These are phyloP conservation scores for Leishmania mexicana DNA, from an alignment of 208 protist genomes.

Conservation along the genomic window DNA sequence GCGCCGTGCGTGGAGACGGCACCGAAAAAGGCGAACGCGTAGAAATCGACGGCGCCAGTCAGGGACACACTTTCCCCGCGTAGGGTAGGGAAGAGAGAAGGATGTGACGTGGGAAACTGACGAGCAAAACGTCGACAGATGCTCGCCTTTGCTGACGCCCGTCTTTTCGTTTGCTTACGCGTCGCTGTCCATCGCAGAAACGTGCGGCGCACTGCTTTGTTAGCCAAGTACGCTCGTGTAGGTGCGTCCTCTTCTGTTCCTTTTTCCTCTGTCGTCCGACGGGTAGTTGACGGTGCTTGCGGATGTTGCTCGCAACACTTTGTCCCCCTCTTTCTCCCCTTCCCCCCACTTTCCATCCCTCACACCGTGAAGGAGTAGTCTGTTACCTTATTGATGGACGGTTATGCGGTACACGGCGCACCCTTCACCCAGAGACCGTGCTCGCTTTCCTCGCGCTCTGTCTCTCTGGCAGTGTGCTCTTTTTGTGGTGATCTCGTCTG, in stretches of 20 bases:
- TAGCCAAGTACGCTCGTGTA: not conserved
- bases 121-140: not conserved
- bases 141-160: not conserved
- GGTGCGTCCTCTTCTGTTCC: not conserved
- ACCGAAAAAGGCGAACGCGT: constrained; percentile 2
- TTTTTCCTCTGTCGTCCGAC: not conserved
- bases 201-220: too few relatives aligned
- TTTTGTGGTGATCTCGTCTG: not conserved
- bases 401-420: not conserved
- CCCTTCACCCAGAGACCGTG: not conserved
- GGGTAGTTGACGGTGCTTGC: not conserved
- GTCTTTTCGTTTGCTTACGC: too few relatives aligned
- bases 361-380: not conserved
- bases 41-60: too few relatives aligned
- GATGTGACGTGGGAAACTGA: not conserved
- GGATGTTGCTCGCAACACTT: too few relatives aligned
- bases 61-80: not conserved
- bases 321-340: not conserved
- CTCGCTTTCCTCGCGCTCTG: too few relatives aligned
- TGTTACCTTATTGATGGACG: too few relatives aligned
- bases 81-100: not conserved
- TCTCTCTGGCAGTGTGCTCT: not conserved
- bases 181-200: too few relatives aligned
- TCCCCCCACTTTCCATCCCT: not conserved
- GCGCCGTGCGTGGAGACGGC: not conserved